phyloP scores from a whole-genome alignment of 306 rosid species.

The Cicer yamashitae region DNA sequence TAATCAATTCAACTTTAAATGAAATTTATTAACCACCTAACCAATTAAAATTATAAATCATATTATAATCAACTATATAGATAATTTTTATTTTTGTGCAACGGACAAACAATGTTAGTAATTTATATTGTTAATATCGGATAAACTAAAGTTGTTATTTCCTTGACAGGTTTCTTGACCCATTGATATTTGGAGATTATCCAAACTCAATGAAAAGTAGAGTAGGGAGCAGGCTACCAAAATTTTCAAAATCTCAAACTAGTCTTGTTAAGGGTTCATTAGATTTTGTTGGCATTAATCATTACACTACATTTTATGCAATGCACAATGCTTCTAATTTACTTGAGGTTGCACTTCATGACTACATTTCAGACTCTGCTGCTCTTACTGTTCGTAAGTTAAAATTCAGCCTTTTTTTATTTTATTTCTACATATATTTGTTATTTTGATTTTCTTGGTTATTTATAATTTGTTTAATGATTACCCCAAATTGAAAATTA shows the following conservation, averaged over 20 bases:
- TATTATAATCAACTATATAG: background rate
- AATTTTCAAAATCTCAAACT: conserved; percentile 57
- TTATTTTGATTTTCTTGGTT: background rate
- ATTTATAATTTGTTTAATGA: background rate
- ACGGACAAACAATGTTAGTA: too few relatives aligned
- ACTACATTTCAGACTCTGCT: conserved; percentile 60
- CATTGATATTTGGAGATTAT: conserved; percentile 79
- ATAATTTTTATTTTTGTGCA: background rate
- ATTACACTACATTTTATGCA: conserved; percentile 80
- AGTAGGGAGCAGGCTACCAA: conserved; percentile 66
- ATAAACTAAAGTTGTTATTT: background rate
- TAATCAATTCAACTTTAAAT: too few relatives aligned
- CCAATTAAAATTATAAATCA: too few relatives aligned
- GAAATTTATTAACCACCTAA: too few relatives aligned
- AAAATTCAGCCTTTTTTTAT: background rate
- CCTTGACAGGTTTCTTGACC: conserved; percentile 69
- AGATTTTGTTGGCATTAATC: conserved; percentile 88
- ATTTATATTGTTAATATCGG: too few relatives aligned
- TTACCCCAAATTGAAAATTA: background rate
- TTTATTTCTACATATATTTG: too few relatives aligned
- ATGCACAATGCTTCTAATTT: conserved; percentile 29
- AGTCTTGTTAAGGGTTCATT: conserved; percentile 66
- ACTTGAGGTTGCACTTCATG: conserved; percentile 42
- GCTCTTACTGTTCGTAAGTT: conserved; percentile 68
- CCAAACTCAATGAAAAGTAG: conserved; percentile 75